phyloP scores from a whole-genome alignment of 2,329 filamentous ascomycete genomes.

The Pyricularia grisea region DNA sequence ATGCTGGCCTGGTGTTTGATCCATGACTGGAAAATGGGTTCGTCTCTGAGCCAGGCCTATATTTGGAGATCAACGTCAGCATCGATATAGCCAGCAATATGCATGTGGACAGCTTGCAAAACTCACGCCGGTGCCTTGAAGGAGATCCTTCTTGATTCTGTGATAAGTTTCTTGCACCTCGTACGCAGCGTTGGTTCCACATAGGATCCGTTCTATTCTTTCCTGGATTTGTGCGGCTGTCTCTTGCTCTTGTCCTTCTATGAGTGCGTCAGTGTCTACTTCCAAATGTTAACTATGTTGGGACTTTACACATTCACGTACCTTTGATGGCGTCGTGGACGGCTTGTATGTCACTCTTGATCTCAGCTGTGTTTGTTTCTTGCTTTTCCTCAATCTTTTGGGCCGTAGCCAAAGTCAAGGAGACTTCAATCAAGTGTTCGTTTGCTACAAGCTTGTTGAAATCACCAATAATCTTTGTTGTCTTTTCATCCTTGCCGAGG shows the following conservation, averaged over 20 bases:
- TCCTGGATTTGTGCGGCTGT: not conserved
- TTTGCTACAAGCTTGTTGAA: not conserved
- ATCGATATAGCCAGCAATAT: not conserved
- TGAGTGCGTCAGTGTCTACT: not conserved
- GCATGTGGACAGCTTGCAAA: not conserved
- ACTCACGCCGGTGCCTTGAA: not conserved
- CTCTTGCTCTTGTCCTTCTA: not conserved
- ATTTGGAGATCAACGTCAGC: not conserved
- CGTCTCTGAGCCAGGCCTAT: not conserved
- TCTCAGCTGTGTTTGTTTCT: not conserved
- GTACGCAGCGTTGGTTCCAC: not conserved
- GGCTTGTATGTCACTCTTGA: not conserved
- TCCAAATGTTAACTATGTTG: not conserved
- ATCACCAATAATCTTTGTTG: not conserved
- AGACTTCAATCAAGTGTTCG: not conserved
- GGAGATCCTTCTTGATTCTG: not conserved
- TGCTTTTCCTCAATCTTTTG: not conserved
- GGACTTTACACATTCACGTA: not conserved
- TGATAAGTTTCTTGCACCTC: not conserved
- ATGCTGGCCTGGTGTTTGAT: not conserved
- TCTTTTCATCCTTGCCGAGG: not conserved
- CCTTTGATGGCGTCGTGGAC: not conserved
- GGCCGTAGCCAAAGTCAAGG: not conserved
- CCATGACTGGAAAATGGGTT: not conserved
- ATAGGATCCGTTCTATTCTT: not conserved